Percentiles rank a stretch among this genome's conserved stretches.
Conservation (phyloP, 192 early-diverging fungal genomes). For the Allomyces macrogynus region DNA sequence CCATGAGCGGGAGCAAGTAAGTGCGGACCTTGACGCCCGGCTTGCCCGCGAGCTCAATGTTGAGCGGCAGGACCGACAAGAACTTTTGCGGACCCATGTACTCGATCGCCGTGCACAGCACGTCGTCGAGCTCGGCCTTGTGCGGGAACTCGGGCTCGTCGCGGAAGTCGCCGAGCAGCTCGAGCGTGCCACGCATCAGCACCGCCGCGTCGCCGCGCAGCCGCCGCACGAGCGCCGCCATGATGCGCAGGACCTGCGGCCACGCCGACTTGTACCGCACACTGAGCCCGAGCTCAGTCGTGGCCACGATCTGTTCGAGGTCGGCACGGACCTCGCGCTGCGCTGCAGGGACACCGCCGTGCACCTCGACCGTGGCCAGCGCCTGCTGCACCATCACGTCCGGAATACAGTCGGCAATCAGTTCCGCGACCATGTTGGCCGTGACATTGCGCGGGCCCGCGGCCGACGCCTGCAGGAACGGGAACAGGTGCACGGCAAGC, state of each 20-base stretch:
- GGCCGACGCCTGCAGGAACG: slow-evolving; percentile 39
- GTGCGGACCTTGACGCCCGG: slow-evolving; percentile 46
- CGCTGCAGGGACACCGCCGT: slow-evolving; percentile 8
- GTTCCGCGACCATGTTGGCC: slow-evolving; percentile 41
- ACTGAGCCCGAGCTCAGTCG: slow-evolving; percentile 32
- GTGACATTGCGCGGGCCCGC: slow-evolving; percentile 37
- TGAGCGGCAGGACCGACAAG: slow-evolving; percentile 53
- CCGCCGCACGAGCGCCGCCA: slow-evolving; percentile 56
- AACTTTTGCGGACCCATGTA: slow-evolving; percentile 63
- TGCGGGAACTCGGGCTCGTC: slow-evolving; percentile 63
- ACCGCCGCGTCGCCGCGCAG: slow-evolving; percentile 38
- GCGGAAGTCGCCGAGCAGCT: slow-evolving; percentile 50
- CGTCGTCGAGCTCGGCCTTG: slow-evolving; percentile 67
- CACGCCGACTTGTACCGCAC: slow-evolving; percentile 66
- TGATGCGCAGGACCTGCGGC: slow-evolving; percentile 54
- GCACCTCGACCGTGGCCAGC: slow-evolving; percentile 12
- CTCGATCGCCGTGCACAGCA: slow-evolving; percentile 55
- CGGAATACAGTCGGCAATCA: slow-evolving; percentile 54
- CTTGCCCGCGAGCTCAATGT: slow-evolving; percentile 44
- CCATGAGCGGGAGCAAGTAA: slow-evolving; percentile 73
- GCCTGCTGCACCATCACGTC: slow-evolving; percentile 49
- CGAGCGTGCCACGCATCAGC: slow-evolving; percentile 34
- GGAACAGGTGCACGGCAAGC: slow-evolving; percentile 13
- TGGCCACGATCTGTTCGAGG: slow-evolving; percentile 24
- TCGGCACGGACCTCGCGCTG: slow-evolving; percentile 9